Evolutionary conservation across 768 basidiomycete species (phyloP), one percentile per base, ranked within the genome.

Genomic region (Butyriboletus loyo): DNA sequence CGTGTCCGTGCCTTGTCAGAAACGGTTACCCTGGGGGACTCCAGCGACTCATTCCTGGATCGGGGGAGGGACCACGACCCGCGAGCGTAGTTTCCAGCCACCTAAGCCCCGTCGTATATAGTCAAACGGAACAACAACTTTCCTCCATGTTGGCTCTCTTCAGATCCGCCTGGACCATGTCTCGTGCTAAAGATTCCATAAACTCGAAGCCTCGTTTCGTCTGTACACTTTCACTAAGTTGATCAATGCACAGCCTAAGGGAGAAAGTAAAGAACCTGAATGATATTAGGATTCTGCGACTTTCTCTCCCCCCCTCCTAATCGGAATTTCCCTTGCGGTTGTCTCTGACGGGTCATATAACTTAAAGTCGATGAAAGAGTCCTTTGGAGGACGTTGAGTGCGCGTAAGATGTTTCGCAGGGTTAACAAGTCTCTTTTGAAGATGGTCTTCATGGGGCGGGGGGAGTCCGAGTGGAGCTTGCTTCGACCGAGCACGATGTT

Each of bases 291-390:
- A 72, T 40, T 78, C 77, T 0, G 78, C 77, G 0, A 69, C 70
- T 0, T 73, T 61, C 46, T 69, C 70, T 57, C 82, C 78, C 3
- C 72, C 77, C 0, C 77, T 78, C 8, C 56, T 54, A 2, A 75
- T 62, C 0, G 71, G 66, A 5, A 54, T 38, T 28, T 68, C 71
- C 0, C 53, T 54, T 0, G 73, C 71, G 0, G 59, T 42, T 0
- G 58, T 50, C 5, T 70, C 58, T 0, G 61, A 43, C 0, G 72
- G 66, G 1, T 52, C 58, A 39, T 69, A 73, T 1, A 75, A 36
- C 1, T 70, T 72, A 15, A 74, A 73, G 35, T 74, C 73, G 27
- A 73, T 71, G 38, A 72, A 48, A 37, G 61, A 71, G 47, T 75
- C 74, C 39, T 65, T 69, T 0, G 58, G 55, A 0, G 71, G 69